These are phyloP conservation scores for Galerina marginata DNA, from an alignment of 768 basidiomycete genomes.

Conservation along the genomic window DNA sequence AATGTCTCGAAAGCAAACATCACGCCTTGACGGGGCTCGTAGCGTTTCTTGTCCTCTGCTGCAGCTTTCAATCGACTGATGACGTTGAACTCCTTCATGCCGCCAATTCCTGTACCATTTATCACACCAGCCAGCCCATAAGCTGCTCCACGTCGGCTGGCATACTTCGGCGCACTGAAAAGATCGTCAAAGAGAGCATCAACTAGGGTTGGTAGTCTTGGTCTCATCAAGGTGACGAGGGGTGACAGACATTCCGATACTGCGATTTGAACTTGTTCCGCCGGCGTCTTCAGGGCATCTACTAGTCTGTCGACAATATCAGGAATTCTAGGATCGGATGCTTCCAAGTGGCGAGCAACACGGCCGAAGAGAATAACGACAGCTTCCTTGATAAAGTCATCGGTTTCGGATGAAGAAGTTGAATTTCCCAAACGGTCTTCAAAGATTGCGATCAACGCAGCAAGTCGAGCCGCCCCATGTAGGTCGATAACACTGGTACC, in stretches of 20 bases:
- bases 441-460: conserved; percentile 80
- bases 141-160: conserved; percentile 93
- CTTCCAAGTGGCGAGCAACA: conserved; percentile 84
- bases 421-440: conserved; percentile 72
- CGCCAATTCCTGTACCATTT: conserved; percentile 86
- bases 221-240: conserved; percentile 73
- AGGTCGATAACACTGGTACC: conserved; percentile 82
- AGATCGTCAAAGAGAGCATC: conserved; percentile 80
- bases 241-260: conserved; percentile 95
- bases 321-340: conserved; percentile 78
- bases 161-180: conserved; percentile 84
- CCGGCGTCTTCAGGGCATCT: conserved; percentile 89
- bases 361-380: conserved; percentile 95
- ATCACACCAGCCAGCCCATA: conserved; percentile 94
- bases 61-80: conserved; percentile 75
- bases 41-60: conserved; percentile 87
- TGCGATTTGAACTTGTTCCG: conserved; percentile 95
- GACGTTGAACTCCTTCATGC: conserved; percentile 84
- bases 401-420: conserved; percentile 66
- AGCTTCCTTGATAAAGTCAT: conserved; percentile 92
- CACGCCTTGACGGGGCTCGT: conserved; percentile 88
- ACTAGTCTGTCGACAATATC: conserved; percentile 84
- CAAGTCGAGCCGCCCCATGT: conserved; percentile 75
- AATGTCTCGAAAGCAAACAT: conserved; percentile 96
- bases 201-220: conserved; percentile 65